Conservation (phyloP, 371 early-diverging fungal genomes). For the Chytridium lagenaria region DNA sequence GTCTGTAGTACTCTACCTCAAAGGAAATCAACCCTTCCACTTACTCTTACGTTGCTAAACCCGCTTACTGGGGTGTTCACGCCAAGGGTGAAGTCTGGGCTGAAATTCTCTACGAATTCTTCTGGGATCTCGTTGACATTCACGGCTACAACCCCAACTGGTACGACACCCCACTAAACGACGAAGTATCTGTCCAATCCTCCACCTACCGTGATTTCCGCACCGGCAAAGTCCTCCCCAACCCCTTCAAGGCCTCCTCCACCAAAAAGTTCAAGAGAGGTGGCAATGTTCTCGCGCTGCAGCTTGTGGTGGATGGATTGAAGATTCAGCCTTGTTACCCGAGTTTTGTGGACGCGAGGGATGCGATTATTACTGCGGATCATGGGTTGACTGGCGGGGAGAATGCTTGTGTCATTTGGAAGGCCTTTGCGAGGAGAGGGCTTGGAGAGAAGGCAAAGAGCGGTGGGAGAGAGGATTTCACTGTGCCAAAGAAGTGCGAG, state of each 20-base stretch:
- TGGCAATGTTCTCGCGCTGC: constrained; percentile 88
- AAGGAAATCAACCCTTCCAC: constrained; percentile 86
- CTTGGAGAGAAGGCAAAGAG: constrained; percentile 63
- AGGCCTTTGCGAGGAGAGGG: constrained; percentile 92
- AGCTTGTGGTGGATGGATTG: constrained; percentile 90
- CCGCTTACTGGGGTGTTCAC: constrained; percentile 93
- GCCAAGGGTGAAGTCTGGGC: constrained; percentile 98
- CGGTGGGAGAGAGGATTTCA: constrained; percentile 40
- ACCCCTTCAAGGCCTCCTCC: not conserved
- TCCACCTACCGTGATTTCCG: constrained; percentile 35
- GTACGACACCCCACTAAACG: constrained; percentile 45
- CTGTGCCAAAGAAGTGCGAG: constrained; percentile 36
- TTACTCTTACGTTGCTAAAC: constrained; percentile 76
- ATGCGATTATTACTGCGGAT: constrained; percentile 92
- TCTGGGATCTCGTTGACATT: constrained; percentile 68
- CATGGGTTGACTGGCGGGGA: constrained; percentile 74
- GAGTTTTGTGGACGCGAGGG: constrained; percentile 87
- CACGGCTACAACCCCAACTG: constrained; percentile 61
- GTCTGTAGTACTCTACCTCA: constrained; percentile 75
- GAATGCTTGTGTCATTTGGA: constrained; percentile 86
- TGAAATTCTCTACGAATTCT: constrained; percentile 70
- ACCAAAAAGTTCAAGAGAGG: constrained; percentile 10
- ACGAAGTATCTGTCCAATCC: not conserved
- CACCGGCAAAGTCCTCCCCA: constrained; percentile 26
- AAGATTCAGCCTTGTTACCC: constrained; percentile 94